A percentile compares a stretch with the other conserved stretches of the same genome.
Conservation (phyloP, 1,284 basidiomycete species). For the Sparassis latifolia region DNA sequence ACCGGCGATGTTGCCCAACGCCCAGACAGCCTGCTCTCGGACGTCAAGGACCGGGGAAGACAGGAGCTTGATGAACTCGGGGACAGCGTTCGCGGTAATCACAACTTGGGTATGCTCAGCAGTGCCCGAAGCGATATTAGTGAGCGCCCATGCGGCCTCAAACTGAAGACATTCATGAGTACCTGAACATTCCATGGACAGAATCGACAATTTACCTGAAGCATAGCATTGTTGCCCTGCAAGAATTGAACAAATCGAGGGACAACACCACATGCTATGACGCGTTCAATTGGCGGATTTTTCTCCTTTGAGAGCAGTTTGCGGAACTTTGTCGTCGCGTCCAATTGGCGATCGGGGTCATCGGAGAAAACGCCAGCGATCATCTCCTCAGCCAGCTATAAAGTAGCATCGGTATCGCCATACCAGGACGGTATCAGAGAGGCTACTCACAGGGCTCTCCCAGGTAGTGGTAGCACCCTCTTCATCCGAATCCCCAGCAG, state of each 20-base stretch:
- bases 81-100: constrained; percentile 90
- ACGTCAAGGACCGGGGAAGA: constrained; percentile 87
- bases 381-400: constrained; percentile 86
- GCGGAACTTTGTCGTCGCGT: constrained; percentile 95
- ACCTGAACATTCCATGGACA: constrained; percentile 2
- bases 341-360: constrained; percentile 86
- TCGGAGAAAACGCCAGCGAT: constrained; percentile 91
- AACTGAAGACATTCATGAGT: constrained; percentile 51
- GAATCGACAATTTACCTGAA: constrained; percentile 57
- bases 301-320: constrained; percentile 99
- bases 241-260: constrained; percentile 97
- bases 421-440: constrained; percentile 12
- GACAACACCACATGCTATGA: constrained; percentile 97
- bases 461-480: constrained; percentile 64
- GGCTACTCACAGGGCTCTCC: constrained; percentile 65
- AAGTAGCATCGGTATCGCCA: constrained; percentile 8
- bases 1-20: constrained; percentile 93
- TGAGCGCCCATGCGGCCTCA: constrained; percentile 98
- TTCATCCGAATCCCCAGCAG: constrained; percentile 80
- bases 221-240: constrained; percentile 84
- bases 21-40: constrained; percentile 96
- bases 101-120: constrained; percentile 99
- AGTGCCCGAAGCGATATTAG: constrained; percentile 99
- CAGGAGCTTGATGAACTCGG: constrained; percentile 94
- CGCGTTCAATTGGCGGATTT: constrained; percentile 99